These are phyloP conservation scores for Atkinsonella hypoxylon DNA, from an alignment of 2,329 filamentous ascomycete genomes.

Conservation along the genomic window DNA sequence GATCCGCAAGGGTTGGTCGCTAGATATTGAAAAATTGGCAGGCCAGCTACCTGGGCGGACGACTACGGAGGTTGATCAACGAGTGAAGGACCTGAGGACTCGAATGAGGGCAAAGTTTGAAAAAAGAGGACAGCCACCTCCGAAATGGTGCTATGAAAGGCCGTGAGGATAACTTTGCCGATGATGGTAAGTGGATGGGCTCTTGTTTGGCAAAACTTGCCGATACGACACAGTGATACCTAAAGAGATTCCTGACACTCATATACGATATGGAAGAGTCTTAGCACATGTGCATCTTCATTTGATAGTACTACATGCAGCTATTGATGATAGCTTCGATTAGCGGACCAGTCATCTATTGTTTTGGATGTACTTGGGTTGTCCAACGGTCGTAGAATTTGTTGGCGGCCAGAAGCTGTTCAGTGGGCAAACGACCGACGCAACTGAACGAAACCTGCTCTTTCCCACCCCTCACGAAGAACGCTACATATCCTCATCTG, in stretches of 20 bases:
- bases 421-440: too few relatives aligned
- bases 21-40: slow-evolving; percentile 7
- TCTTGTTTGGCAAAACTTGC: neutral
- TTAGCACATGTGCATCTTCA: neutral
- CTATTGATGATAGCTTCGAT: too few relatives aligned
- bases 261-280: neutral
- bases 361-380: neutral
- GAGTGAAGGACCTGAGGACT: slow-evolving; percentile 12
- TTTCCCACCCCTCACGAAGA: neutral
- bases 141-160: slow-evolving; percentile 15
- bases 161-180: neutral
- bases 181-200: neutral
- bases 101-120: slow-evolving; percentile 12
- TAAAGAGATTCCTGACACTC: neutral
- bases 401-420: too few relatives aligned
- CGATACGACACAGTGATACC: neutral
- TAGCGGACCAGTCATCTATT: too few relatives aligned
- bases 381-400: neutral
- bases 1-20: slow-evolving; percentile 12
- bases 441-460: neutral
- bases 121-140: slow-evolving; percentile 9
- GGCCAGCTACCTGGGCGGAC: slow-evolving; percentile 10
- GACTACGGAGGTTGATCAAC: slow-evolving; percentile 10
- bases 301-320: too few relatives aligned
- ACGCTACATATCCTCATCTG: neutral